These are phyloP conservation scores for Talaromyces adpressus DNA, from an alignment of 495 filamentous ascomycete species.

Conservation along the genomic window DNA sequence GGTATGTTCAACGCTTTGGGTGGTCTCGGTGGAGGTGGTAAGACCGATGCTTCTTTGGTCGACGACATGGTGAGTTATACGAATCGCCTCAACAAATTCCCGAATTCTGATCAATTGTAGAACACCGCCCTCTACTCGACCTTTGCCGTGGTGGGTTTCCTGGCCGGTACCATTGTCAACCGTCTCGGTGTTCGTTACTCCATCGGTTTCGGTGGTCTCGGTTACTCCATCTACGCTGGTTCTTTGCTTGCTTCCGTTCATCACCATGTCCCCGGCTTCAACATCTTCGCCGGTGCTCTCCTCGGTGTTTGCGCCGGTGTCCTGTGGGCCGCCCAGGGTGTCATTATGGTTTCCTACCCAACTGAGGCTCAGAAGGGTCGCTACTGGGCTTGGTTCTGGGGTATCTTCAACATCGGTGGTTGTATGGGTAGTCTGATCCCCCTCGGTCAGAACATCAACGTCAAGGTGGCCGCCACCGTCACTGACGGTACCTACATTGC, in stretches of 20 bases:
- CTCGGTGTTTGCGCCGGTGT: constrained; percentile 43
- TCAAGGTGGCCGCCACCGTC: constrained; percentile 28
- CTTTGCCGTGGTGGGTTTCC: constrained; percentile 47
- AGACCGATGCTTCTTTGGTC: constrained; percentile 29
- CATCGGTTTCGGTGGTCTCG: constrained; percentile 37
- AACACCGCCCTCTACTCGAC: constrained; percentile 57
- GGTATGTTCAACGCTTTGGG: constrained; percentile 69
- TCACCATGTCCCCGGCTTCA: constrained; percentile 62
- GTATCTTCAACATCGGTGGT: constrained; percentile 46
- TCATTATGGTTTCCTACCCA: constrained; percentile 49
- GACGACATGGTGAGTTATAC: constrained; percentile 39
- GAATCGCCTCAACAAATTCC: no score
- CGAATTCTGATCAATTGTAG: constrained; percentile 10
- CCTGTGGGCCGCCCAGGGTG: constrained; percentile 45
- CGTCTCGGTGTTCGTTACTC: constrained; percentile 35
- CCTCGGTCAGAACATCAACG: constrained; percentile 36
- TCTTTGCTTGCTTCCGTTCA: constrained; percentile 58
- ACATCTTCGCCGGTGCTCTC: constrained; percentile 54
- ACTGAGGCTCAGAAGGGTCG: constrained; percentile 39
- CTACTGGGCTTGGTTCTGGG: constrained; percentile 47
- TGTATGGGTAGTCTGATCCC: constrained; percentile 44
- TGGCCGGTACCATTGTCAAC: constrained; percentile 45
- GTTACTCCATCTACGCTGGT: constrained; percentile 39
- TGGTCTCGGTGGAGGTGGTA: constrained; percentile 48
- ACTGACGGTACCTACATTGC: constrained; percentile 45